Base-by-base conservation (phyloP, 192 early-diverging fungal genomes). In the Entomortierella chlamydospora region DNA sequence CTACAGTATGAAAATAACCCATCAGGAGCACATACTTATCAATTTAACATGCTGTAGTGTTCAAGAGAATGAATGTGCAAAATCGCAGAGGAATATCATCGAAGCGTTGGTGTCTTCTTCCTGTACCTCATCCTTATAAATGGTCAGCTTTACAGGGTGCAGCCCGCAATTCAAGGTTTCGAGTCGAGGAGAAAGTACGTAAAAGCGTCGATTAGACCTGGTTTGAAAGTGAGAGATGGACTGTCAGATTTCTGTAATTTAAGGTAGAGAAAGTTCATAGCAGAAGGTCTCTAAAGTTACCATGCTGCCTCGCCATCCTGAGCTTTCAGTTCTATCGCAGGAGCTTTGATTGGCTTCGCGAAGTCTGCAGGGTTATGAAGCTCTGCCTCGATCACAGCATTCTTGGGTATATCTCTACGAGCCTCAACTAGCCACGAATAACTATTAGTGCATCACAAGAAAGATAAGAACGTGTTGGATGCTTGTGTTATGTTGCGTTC, bases 401-500 rank as follows among this genome's bases (percentile, higher is more conserved):
- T 65, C 50, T 78, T 78, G 18, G 74, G 74, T 33, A 78, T 78
- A n/a, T 64, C 61, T 10, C 67, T 52, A 49, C 74, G 60, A 18
- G 74, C 74, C 37, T 78, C 74, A 18, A 78, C 74, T 9, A 78
- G 51, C 74, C 74, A 78, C 20, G 74, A 78, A 51, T 78, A 78
- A 25, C 74, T 78, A 58, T 11, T 31, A 55, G 34, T 5, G 30
- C 4, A 39, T 53, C 0, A 4, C 2, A 37, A 58, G n/a, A n/a
- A 56, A 39, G n/a, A 9, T 39, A n/a, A 0, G 34, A 39, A 39
- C 8, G 34, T 10, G 57, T 54, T 7, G 25, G 57, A 6, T 11
- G 45, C 4, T 3, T 47, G 45, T n/a, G n/a, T n/a, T n/a, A n/a
- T n/a, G n/a, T n/a, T n/a, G n/a, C n/a, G n/a, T n/a, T n/a, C n/a